Evolutionary conservation across 768 basidiomycete genomes (phyloP).

Genomic region (Kwoniella dejecticola): DNA sequence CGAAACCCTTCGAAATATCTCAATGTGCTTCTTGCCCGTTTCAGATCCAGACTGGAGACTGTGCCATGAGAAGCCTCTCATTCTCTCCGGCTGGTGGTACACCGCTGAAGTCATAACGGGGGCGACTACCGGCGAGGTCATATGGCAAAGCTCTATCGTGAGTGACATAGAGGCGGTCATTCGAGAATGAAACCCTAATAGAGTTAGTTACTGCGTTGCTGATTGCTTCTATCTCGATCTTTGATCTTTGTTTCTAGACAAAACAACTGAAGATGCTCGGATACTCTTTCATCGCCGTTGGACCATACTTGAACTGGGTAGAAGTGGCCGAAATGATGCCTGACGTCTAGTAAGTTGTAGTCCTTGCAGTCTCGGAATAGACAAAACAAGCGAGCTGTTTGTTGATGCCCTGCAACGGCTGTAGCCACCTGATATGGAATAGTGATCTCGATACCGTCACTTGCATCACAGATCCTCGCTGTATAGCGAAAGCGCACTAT

Average conservation of each 20-base stretch:
- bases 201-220: too few species aligned
- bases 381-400: too few species aligned
- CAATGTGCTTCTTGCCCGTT: slow-evolving; percentile 35
- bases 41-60: slow-evolving; percentile 13
- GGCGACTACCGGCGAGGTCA: slow-evolving; percentile 40
- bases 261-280: slow-evolving; percentile 33
- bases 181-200: too few species aligned
- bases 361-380: too few species aligned
- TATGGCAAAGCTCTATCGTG: slow-evolving; percentile 32
- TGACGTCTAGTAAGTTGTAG: slow-evolving; percentile 44
- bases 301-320: slow-evolving; percentile 47
- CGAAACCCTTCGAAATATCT: slow-evolving; percentile 23
- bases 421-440: slow-evolving; percentile 37
- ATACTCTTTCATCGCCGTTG: slow-evolving; percentile 28
- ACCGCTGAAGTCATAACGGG: slow-evolving; percentile 29
- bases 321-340: slow-evolving; percentile 50
- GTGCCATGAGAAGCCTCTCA: slow-evolving; percentile 39
- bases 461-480: slow-evolving; percentile 52
- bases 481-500: slow-evolving; percentile 46
- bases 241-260: slow-evolving; percentile 13
- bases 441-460: slow-evolving; percentile 38
- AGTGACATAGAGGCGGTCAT: too few species aligned
- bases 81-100: slow-evolving; percentile 48
- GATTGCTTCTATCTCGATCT: too few species aligned
- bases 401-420: too few species aligned